Evolutionary conservation across 106 monocot genomes (phyloP), one percentile per base, ranked within the genome.

Genomic region (Allium cepa): DNA sequence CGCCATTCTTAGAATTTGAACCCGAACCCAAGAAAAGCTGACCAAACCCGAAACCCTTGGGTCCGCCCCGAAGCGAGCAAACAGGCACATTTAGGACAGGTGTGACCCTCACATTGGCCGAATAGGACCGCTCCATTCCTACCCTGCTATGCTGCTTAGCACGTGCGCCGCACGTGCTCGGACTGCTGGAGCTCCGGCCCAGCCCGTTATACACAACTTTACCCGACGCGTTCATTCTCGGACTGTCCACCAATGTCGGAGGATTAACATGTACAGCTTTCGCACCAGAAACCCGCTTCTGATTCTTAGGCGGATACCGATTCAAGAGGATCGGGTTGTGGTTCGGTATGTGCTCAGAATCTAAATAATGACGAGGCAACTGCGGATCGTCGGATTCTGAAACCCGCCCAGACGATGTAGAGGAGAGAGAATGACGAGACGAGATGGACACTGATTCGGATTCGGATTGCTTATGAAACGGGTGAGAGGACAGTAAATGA

Each of bases 71-170:
- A 36, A 88, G 79, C 4, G 81, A 81, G 71, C 84, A 84, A 49
- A 89, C 84, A 3, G 93, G 93, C 17, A 94, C 90, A 76, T 95
- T 95, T 62, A 95, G 83, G 3, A 95, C 91, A 1, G 94, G 90
- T 18, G 85, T 71, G 8, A 91, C 77, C 6, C 85, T 69, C 11
- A 88, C 83, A 71, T 83, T 79, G n/a, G 88, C 85, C 2, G 95
- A 95, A 75, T 88, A 88, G 2, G 90, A 83, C 22, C 95, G 71
- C 74, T 91, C 91, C 76, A 95, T 78, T 7, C 58, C 53, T 15
- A 2, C 36, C 36, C 36, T 36, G 36, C 36, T 36, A 53, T 36
- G 53, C 11, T 55, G 15, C 68, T 73, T 75, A 27, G 48, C 46
- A 64, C 85, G 69, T 12, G 78, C 69, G 3, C 79, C 86, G 14